Evolutionary conservation across 306 rosid genomes (phyloP).

Genomic region (Vigna nakashimae): DNA sequence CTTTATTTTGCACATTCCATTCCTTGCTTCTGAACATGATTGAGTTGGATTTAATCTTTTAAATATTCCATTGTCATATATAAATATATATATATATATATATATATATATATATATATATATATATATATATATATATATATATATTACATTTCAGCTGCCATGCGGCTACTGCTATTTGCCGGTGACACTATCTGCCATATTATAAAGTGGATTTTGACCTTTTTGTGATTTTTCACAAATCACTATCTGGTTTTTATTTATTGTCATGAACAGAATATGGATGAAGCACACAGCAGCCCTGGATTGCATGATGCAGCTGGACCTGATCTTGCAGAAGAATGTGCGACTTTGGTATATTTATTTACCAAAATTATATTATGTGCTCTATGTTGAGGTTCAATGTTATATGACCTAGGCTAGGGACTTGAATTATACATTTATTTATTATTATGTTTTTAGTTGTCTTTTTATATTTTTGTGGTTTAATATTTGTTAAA

Average conservation of each 20-base stretch:
- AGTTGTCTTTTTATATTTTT: slow-evolving; percentile 29
- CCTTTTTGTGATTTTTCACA: no score
- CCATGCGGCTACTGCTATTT: no score
- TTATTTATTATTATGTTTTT: slow-evolving; percentile 10
- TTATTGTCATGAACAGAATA: slow-evolving; percentile 57
- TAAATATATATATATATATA: no score
- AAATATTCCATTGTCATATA: no score
- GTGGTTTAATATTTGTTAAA: slow-evolving; percentile 26
- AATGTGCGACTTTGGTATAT: slow-evolving; percentile 85
- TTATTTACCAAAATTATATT: slow-evolving; percentile 33
- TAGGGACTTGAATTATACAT: slow-evolving; percentile 19
- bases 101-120: no score
- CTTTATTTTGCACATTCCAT: no score
- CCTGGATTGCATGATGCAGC: slow-evolving; percentile 95
- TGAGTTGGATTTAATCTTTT: no score
- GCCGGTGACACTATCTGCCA: no score
- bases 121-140: no score
- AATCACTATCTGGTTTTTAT: slow-evolving; percentile 14
- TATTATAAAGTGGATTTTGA: no score
- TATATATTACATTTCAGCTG: no score
- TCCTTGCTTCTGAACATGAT: no score
- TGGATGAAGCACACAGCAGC: slow-evolving; percentile 99
- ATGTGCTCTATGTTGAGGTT: slow-evolving; percentile 7
- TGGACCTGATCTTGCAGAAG: slow-evolving; percentile 98
- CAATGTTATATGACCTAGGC: slow-evolving; percentile 33